phyloP scores from a whole-genome alignment of 179 eudicot genomes.

The Patellifolia procumbens region DNA sequence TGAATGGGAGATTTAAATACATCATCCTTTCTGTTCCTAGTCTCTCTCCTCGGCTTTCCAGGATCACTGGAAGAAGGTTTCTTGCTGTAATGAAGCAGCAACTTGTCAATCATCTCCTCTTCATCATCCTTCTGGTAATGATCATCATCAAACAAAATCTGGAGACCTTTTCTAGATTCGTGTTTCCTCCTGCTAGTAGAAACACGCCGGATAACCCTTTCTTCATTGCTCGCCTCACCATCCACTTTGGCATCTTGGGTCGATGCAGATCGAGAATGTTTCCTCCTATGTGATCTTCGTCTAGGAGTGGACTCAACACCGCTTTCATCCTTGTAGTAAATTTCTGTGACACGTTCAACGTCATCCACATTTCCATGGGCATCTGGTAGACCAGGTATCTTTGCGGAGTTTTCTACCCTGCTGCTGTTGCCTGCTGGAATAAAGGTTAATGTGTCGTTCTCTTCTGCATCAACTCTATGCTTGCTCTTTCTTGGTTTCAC shows the following conservation, averaged over 20 bases:
- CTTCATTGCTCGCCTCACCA: conserved; percentile 47
- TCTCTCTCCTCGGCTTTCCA: conserved; percentile 46
- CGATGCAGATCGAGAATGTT: conserved; percentile 51
- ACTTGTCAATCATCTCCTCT: conserved; percentile 73
- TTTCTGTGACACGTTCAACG: conserved; percentile 42
- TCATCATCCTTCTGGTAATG: conserved; percentile 56
- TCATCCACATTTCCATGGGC: conserved; percentile 28
- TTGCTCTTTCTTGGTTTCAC: conserved; percentile 51
- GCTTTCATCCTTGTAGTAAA: conserved; percentile 43
- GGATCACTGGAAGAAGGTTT: conserved; percentile 60
- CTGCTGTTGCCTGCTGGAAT: conserved; percentile 23
- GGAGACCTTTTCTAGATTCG: conserved; percentile 70
- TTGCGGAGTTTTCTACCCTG: conserved; percentile 34
- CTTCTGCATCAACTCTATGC: conserved; percentile 26
- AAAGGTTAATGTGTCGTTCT: conserved; percentile 36
- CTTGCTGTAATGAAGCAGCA: conserved; percentile 74
- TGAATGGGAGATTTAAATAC: conserved; percentile 33
- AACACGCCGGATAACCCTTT: conserved; percentile 46
- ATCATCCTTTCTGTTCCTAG: conserved; percentile 26
- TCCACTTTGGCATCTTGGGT: conserved; percentile 32
- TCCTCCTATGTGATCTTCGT: conserved; percentile 67
- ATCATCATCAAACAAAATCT: conserved; percentile 63
- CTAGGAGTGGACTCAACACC: conserved; percentile 45
- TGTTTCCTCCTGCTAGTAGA: conserved; percentile 77
- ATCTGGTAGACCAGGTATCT: conserved; percentile 30